A percentile compares a stretch with the other conserved stretches of the same genome.
Conservation (phyloP, 352 stramenopile genomes). For the Bremia lactucae region DNA sequence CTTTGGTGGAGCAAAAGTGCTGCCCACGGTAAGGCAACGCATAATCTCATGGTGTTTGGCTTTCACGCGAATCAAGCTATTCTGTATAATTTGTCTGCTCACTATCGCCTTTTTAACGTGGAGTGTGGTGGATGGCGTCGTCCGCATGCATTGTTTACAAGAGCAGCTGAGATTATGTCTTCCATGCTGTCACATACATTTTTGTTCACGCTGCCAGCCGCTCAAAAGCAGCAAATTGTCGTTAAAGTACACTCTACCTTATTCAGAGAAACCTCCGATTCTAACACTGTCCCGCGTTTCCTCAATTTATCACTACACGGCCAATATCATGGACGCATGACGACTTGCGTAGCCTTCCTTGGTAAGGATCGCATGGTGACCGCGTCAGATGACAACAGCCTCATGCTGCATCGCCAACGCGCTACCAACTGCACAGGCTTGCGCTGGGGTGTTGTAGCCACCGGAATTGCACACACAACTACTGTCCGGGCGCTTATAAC, state of each 20-base stretch:
- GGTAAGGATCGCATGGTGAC: constrained; percentile 41
- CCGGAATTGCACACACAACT: constrained; percentile 66
- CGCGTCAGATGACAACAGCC: constrained; percentile 69
- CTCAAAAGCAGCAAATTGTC: constrained; percentile 36
- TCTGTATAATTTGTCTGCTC: constrained; percentile 59
- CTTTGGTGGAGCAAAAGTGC: constrained; percentile 28
- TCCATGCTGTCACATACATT: constrained; percentile 47
- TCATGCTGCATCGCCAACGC: constrained; percentile 52
- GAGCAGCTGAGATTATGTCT: constrained; percentile 1
- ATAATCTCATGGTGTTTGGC: constrained; percentile 70
- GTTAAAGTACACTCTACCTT: constrained; percentile 63
- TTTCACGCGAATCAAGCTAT: constrained; percentile 69
- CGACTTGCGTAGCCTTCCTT: constrained; percentile 45
- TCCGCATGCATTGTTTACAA: constrained; percentile 43
- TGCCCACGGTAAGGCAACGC: background rate
- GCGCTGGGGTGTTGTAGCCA: constrained; percentile 38
- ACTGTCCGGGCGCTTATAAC: constrained; percentile 56
- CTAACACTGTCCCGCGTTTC: constrained; percentile 8
- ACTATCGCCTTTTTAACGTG: constrained; percentile 67
- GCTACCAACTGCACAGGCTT: constrained; percentile 1
- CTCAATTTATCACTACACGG: constrained; percentile 43
- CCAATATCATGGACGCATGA: constrained; percentile 66
- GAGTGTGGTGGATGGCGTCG: constrained; percentile 78
- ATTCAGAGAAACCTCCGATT: background rate
- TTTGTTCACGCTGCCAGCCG: constrained; percentile 51